Base-by-base conservation (phyloP, 805 yeast genomes). In the Lachancea sp. region DNA sequence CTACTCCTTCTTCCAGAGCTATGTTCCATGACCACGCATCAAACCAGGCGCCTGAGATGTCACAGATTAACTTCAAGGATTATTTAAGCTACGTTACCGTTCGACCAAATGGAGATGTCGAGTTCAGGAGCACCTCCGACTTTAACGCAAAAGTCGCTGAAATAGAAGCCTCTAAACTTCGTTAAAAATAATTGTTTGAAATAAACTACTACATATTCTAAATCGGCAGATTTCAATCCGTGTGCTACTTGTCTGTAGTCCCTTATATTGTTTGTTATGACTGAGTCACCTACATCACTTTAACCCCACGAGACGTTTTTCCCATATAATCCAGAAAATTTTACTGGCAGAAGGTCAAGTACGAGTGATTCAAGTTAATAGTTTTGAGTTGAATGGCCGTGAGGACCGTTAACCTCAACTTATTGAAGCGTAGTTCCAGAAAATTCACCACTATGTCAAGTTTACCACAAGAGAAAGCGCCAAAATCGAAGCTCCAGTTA, bases 401-500 rank as follows among this genome's bases (percentile, higher is more conserved):
- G 12, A n/a, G 35, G 26, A 32, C 35, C 17, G 12, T 21, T 8
- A 32, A 22, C 19, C 21, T 22, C 9, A 17, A 32, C 21, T 17
- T n/a, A 7, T 21, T 22, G 3, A 32, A 21, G 9, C 35, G 3
- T 13, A n/a, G 12, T 20, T 32, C 16, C 18, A 25, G 26, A 3
- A 28, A 26, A 36, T 23, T 44, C 25, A 28, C 48, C 16, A 45
- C 48, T 31, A 47, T 48, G 35, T 42, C 49, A n/a, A 38, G 45
- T 13, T 36, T 40, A 19, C 40, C 24, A 34, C 31, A 25, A 40
- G 47, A 32, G 36, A 47, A 47, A 64, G 38, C 43, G 50, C 60
- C 68, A 36, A 71, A 71, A 58, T 65, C 70, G 45, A 76, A 76
- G 45, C 62, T 69, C 38, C 80, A 77, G 51, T 88, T 85, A 61